phyloP scores from a whole-genome alignment of 2,329 filamentous ascomycete genomes.

The Nakataea oryzae region DNA sequence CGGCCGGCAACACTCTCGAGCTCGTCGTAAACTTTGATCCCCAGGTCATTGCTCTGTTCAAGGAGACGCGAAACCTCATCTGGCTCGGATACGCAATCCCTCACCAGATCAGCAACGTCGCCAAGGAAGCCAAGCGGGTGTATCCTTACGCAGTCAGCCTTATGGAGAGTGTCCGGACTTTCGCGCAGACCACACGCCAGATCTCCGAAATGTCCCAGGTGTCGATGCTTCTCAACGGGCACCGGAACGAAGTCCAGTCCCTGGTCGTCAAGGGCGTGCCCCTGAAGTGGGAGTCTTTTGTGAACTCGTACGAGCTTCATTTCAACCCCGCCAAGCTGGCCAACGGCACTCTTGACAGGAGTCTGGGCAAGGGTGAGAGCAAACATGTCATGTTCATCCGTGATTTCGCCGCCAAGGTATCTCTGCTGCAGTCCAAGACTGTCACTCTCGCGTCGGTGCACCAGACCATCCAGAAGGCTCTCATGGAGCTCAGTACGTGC shows the following conservation, averaged over 20 bases:
- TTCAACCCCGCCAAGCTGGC: slow-evolving; percentile 49
- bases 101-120: slow-evolving; percentile 87
- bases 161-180: slow-evolving; percentile 96
- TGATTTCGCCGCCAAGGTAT: slow-evolving; percentile 81
- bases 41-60: slow-evolving; percentile 95
- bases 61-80: slow-evolving; percentile 89
- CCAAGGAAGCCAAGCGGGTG: slow-evolving; percentile 96
- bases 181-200: slow-evolving; percentile 76
- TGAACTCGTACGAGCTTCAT: slow-evolving; percentile 90
- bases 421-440: slow-evolving; percentile 81
- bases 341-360: slow-evolving; percentile 47
- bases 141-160: slow-evolving; percentile 96
- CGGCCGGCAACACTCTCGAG: slow-evolving; percentile 82
- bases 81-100: slow-evolving; percentile 95
- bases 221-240: slow-evolving; percentile 77
- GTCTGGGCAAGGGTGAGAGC: slow-evolving; percentile 60
- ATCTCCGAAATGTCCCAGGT: slow-evolving; percentile 83
- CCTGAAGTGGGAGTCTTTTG: slow-evolving; percentile 93
- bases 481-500: slow-evolving; percentile 76
- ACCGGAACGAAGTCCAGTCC: slow-evolving; percentile 79
- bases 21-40: slow-evolving; percentile 93
- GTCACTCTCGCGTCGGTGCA: slow-evolving; percentile 69
- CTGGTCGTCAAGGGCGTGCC: slow-evolving; percentile 81
- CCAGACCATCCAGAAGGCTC: slow-evolving; percentile 67
- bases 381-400: slow-evolving; percentile 95